Evolutionary conservation across 164 flowering plant genomes (phyloP).

Genomic region (grape (Vitis vinifera)): DNA sequence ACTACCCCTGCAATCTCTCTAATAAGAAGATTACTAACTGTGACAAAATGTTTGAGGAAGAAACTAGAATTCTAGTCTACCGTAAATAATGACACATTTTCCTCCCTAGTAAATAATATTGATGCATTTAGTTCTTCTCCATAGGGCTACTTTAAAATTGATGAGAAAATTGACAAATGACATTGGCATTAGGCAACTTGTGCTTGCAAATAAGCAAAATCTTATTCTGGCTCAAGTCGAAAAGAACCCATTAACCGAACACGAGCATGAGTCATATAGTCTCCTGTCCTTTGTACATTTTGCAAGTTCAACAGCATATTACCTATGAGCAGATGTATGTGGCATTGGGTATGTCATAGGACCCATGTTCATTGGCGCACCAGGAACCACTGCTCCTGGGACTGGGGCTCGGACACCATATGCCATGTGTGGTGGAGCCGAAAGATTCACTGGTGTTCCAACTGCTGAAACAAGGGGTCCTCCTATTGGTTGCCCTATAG

Average conservation of each 20-base stretch:
- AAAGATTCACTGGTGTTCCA: slow-evolving; percentile 80
- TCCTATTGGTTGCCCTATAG: slow-evolving; percentile 83
- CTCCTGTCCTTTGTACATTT: slow-evolving; percentile 21
- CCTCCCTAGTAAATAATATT: slow-evolving; percentile 14
- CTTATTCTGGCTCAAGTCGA: slow-evolving; percentile 18
- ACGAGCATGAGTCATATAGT: slow-evolving; percentile 6
- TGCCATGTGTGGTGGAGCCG: slow-evolving; percentile 68
- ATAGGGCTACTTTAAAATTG: slow-evolving; percentile 16
- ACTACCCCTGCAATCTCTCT: too few species aligned
- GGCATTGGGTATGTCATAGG: slow-evolving; percentile 77
- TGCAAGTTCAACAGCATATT: slow-evolving; percentile 18
- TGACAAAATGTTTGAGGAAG: background rate
- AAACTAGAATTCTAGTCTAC: slow-evolving; percentile 9
- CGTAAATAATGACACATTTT: slow-evolving; percentile 10
- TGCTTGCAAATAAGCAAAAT: slow-evolving; percentile 15
- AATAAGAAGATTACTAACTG: background rate
- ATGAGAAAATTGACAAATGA: slow-evolving; percentile 9
- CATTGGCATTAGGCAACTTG: slow-evolving; percentile 8
- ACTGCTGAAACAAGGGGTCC: slow-evolving; percentile 82
- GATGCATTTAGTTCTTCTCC: slow-evolving; percentile 11
- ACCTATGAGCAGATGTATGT: slow-evolving; percentile 67
- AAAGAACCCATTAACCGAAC: slow-evolving; percentile 11
- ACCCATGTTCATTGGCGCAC: slow-evolving; percentile 67
- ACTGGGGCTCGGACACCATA: slow-evolving; percentile 73
- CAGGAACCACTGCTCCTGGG: slow-evolving; percentile 67